phyloP scores from a whole-genome alignment of 768 basidiomycete species.

The Pulveroboletus sp. region DNA sequence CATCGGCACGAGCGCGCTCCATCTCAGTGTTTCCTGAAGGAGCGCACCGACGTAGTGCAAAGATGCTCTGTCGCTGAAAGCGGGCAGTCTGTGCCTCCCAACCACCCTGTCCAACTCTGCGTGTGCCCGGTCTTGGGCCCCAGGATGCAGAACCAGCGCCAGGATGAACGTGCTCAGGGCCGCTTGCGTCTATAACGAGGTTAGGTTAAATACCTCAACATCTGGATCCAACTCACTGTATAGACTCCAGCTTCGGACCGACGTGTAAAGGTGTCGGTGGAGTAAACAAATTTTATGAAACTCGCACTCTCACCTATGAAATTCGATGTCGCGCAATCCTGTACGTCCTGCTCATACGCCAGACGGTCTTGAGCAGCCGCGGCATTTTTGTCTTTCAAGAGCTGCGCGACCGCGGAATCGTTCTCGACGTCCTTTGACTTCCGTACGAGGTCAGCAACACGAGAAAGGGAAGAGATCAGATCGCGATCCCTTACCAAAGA shows the following conservation, averaged over 20 bases:
- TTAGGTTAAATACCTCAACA: neutral
- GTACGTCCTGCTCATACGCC: conserved; percentile 17
- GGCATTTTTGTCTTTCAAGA: conserved; percentile 3
- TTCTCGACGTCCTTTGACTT: conserved; percentile 21
- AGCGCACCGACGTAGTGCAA: conserved; percentile 23
- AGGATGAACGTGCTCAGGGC: conserved; percentile 15
- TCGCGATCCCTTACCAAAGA: conserved; percentile 16
- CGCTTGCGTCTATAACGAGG: conserved; percentile 17
- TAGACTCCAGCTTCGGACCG: conserved; percentile 13
- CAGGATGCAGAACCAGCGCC: conserved; percentile 20
- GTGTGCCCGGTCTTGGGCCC: conserved; percentile 21
- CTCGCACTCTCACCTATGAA: conserved; percentile 18
- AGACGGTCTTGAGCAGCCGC: neutral
- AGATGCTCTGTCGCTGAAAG: conserved; percentile 14
- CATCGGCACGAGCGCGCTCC: conserved; percentile 21
- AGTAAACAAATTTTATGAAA: neutral
- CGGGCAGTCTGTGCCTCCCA: conserved; percentile 16
- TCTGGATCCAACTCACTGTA: conserved; percentile 6
- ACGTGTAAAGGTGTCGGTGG: neutral
- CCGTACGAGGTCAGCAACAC: neutral
- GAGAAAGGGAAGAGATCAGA: too few species aligned
- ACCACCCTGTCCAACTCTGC: conserved; percentile 16
- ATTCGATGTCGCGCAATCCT: conserved; percentile 14
- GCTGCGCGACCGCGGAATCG: conserved; percentile 22
- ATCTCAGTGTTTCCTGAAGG: conserved; percentile 20